Base-by-base conservation (phyloP, 164 flowering plant species). In the Paratinospora sagittata region DNA sequence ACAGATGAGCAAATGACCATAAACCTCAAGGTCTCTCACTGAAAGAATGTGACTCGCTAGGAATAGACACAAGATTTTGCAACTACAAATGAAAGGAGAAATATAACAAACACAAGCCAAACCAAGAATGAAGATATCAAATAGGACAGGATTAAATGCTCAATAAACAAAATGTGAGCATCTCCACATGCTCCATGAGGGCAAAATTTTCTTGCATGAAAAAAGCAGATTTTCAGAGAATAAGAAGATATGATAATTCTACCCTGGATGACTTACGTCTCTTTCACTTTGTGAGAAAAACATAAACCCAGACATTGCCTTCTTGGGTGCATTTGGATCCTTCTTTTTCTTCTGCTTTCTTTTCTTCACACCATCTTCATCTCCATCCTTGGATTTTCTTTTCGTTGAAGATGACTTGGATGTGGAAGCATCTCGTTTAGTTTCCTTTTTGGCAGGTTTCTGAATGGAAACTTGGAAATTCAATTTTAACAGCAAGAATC, bases 281-380 rank as follows among this genome's bases (percentile, higher is more conserved):
- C 97, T 88, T 78, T 96, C 98, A 79, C 71, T 72, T 33, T 90
- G 79, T 10, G 94, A 86, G 86, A 93, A 96, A 77, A 81, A 89
- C 89, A 91, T 89, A 77, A 85, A 96, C 62, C 89, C 91, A 77
- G 95, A 79, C 85, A 88, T 76, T 6, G 96, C 95, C 73, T 85
- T 88, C 81, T 96, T 96, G 57, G 99, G 99, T 62, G 97, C 98
- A 82, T 93, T 96, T 60, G 99, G 99, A 78, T 96, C 99, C 76
- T 93, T 95, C 73, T 95, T 95, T 89, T 85, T 93, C 82, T 91
- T 95, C 69, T 69, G 90, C 64, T 88, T 93, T 78, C 83, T 93
- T 84, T 90, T 96, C 86, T 87, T 91, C 63, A 85, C 66, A 63
- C 89, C 87, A 49, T 85, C 97, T 62, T 86, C 96, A 64, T 85